Evolutionary conservation across 805 yeast species (phyloP).

Genomic region (Clavispora fructus): DNA sequence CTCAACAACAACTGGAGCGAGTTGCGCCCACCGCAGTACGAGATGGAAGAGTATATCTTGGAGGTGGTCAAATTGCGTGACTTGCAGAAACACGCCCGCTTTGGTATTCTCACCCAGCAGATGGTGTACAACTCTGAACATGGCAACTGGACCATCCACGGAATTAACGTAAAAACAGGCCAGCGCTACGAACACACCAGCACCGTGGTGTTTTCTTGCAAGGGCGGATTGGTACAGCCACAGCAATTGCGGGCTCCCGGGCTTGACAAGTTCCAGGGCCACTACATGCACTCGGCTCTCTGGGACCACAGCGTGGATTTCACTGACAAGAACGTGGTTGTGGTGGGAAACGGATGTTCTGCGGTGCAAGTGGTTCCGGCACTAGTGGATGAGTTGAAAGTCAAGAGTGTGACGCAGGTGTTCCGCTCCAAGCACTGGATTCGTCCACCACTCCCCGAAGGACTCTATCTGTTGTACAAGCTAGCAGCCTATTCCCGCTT

Average conservation of each 20-base stretch:
- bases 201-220: slow-evolving; percentile 21
- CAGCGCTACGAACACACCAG: slow-evolving; percentile 26
- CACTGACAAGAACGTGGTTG: slow-evolving; percentile 31
- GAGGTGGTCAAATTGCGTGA: slow-evolving; percentile 25
- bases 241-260: slow-evolving; percentile 26
- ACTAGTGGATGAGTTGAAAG: slow-evolving; percentile 22
- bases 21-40: slow-evolving; percentile 38
- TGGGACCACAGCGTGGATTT: slow-evolving; percentile 31
- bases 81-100: slow-evolving; percentile 18
- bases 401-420: slow-evolving; percentile 26
- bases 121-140: slow-evolving; percentile 19
- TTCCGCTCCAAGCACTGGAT: slow-evolving; percentile 34
- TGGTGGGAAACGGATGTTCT: slow-evolving; percentile 40
- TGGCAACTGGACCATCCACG: slow-evolving; percentile 26
- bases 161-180: slow-evolving; percentile 24
- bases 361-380: slow-evolving; percentile 39
- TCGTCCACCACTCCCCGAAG: slow-evolving; percentile 32
- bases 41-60: slow-evolving; percentile 37
- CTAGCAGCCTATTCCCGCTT: slow-evolving; percentile 20
- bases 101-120: slow-evolving; percentile 18
- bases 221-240: slow-evolving; percentile 37
- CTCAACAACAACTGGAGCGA: slow-evolving; percentile 33
- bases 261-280: slow-evolving; percentile 30
- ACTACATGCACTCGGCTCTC: slow-evolving; percentile 37
- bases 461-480: slow-evolving; percentile 17